phyloP scores from a whole-genome alignment of 345 rosid species.

The Brassica juncea region DNA sequence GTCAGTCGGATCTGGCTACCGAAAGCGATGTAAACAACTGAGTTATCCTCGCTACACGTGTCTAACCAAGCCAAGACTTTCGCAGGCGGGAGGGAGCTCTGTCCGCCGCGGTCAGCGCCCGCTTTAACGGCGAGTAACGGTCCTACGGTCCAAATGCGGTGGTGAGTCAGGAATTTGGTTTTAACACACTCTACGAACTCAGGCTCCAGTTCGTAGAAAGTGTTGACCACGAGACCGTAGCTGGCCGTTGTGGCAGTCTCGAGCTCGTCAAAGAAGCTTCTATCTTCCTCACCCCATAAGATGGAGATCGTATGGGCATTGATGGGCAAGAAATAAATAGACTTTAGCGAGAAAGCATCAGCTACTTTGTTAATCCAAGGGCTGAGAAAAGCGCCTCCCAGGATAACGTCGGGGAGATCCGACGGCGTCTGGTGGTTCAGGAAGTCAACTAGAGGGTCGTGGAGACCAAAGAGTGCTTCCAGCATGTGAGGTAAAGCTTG shows the following conservation, averaged over 20 bases:
- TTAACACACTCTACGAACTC: conserved; percentile 49
- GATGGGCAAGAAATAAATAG: conserved; percentile 36
- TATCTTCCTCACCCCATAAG: conserved; percentile 27
- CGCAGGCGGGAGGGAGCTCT: conserved; percentile 21
- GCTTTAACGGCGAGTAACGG: conserved; percentile 34
- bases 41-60: conserved; percentile 8
- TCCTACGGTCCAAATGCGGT: conserved; percentile 49
- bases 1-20: conserved; percentile 30
- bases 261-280: conserved; percentile 40
- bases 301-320: conserved; percentile 21
- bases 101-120: conserved; percentile 20
- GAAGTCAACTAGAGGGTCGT: conserved; percentile 49
- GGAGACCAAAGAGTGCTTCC: conserved; percentile 35
- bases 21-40: conserved; percentile 31
- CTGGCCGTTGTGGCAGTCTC: conserved; percentile 43
- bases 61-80: conserved; percentile 29
- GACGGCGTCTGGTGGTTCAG: conserved; percentile 46
- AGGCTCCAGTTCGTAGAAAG: conserved; percentile 51
- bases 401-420: conserved; percentile 49
- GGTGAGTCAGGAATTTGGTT: conserved; percentile 28
- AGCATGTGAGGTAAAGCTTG: conserved; percentile 27
- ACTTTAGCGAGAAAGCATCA: conserved; percentile 32
- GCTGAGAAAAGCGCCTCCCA: conserved; percentile 69
- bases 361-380: conserved; percentile 63
- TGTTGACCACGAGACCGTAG: conserved; percentile 61